Conservation (phyloP, 345 rosid genomes). For the Citropsis articulata region DNA sequence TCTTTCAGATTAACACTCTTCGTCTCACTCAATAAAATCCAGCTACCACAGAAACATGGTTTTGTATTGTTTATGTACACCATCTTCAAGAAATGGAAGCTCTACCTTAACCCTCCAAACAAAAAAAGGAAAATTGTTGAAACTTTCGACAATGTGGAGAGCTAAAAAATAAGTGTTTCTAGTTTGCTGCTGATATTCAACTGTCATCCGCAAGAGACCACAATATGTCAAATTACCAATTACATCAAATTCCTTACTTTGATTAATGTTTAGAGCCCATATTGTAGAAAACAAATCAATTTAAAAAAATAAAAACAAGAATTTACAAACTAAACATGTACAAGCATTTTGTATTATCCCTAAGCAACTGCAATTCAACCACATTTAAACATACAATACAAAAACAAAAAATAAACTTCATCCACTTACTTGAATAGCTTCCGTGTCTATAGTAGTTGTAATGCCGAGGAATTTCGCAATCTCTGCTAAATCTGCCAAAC, state of each 20-base stretch:
- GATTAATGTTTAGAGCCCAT: not conserved
- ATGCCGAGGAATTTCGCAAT: slow-evolving; percentile 94
- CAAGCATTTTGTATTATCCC: not conserved
- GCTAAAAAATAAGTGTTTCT: not conserved
- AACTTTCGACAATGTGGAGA: not conserved
- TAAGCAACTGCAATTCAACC: too few relatives aligned
- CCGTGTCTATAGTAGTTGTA: slow-evolving; percentile 73
- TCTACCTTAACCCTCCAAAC: not conserved
- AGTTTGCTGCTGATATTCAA: not conserved
- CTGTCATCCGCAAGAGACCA: not conserved
- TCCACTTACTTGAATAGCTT: slow-evolving; percentile 74
- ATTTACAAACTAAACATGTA: not conserved
- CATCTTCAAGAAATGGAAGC: not conserved
- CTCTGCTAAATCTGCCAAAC: slow-evolving; percentile 77
- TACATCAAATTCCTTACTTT: not conserved
- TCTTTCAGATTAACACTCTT: not conserved
- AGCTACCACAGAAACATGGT: not conserved
- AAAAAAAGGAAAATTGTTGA: not conserved
- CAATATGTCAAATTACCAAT: not conserved
- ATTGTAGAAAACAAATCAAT: not conserved
- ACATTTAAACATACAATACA: not conserved
- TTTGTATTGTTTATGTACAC: not conserved
- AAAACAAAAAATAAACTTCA: not conserved
- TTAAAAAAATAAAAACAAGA: not conserved
- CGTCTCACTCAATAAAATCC: not conserved